Base-by-base conservation (phyloP, 2,329 filamentous ascomycete species). In the Fulvia fulva region DNA sequence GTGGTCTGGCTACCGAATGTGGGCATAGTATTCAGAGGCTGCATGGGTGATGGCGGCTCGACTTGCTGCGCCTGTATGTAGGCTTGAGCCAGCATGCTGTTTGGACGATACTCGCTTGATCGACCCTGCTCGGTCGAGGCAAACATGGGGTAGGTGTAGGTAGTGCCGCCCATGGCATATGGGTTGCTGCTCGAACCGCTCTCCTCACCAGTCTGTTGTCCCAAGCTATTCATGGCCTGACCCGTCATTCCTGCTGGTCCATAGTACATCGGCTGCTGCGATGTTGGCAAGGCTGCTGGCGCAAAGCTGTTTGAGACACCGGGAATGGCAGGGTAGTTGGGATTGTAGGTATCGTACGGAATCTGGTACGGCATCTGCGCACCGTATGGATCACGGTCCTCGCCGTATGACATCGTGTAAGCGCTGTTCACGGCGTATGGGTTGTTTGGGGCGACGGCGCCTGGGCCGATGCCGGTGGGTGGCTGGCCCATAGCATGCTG, bases 381-480 rank as follows among this genome's bases (percentile, higher is more conserved):
- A 8, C 71, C 71, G 52, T 71, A 70, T 4, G 71, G 70, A 50
- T 72, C 70, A 12, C 67, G 63, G 44, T 65, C 59, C 28, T 66
- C 62, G 55, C 71, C 71, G 55, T 72, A 70, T 5, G 67, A 63
- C 68, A 72, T 68, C 37, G 69, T 66, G 65, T 71, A 72, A n/a
- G 60, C 53, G 28, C 60, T 66, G 55, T 68, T 68, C 19, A 64
- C 46, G 4, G 56, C 65, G 25, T 62, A 59, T 41, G 60, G 62
- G 45, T 62, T 60, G 56, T 60, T 58, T 12, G 61, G 60, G 6
- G 63, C 62, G 26, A 74, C 67, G 5, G 71, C 72, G 16, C 73
- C 71, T n/a, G 72, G 71, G 23, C 71, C 72, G 43, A 74, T 70
- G 46, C 70, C 71, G 53, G 65, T 70, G 19, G 71, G 72, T 34